Evolutionary conservation across 192 early-diverging fungal genomes (phyloP), one percentile per base, ranked within the genome.

Genomic region (Chytriomyces hyalinus): DNA sequence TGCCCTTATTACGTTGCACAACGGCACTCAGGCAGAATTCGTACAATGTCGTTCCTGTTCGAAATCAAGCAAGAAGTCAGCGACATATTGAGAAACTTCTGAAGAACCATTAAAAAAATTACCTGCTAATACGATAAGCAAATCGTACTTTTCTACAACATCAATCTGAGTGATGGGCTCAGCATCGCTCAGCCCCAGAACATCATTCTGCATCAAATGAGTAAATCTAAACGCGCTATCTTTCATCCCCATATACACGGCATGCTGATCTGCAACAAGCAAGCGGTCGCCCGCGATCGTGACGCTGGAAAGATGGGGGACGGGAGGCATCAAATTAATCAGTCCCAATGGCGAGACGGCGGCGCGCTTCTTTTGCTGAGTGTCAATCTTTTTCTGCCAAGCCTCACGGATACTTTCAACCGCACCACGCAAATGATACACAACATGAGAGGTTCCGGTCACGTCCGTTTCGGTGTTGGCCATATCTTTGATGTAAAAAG

Each of bases 141-240:
- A 87, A 43, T 92, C 91, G 76, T 86, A 90, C 20, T 91, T 85
- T 77, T 93, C 92, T 65, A 97, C 73, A 43, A 95, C 91, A 78
- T 96, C 95, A 60, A 97, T 88, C 81, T 97, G 96, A 36, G 83
- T 87, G 57, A 96, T 91, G 77, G 90, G 91, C 65, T 95, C 94
- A 57, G 53, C 28, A 26, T 22, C 57, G 6, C 13, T 72, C 17
- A 24, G 51, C 6, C 22, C 26, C 22, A 20, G 20, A 53, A 86
- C 84, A 75, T 80, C 78, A 73, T 84, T 78, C 51, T 45, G 50
- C 70, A 61, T 60, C 13, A 85, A 79, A 59, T 20, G 22, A 60
- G n/a, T 57, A 9, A 26, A 11, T 17, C 17, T n/a, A 11, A 20
- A 26, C 64, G 64, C 64, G 24, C 83, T 83, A 67, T 86, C 84